Base-by-base conservation (phyloP, 108 stramenopile species). In the Conticribra weissflogii region DNA sequence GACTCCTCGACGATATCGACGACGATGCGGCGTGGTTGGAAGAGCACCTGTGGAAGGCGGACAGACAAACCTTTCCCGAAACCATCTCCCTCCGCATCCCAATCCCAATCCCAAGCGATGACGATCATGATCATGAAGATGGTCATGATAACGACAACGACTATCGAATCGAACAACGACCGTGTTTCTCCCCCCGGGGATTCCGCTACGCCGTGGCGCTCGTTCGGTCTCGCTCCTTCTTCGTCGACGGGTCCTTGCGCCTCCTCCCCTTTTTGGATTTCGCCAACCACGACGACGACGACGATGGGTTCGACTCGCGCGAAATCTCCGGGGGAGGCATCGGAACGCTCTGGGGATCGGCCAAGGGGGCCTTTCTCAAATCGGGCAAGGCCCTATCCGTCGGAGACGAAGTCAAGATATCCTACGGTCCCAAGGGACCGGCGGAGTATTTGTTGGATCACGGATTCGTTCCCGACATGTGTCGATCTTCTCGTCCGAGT, bases 371-470 rank as follows among this genome's bases (percentile, higher is more conserved):
- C 0, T 59, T 87, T 34, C 31, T 93, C 12, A 59, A 75, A 33
- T 82, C 86, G 0, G 66, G 67, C 29, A 65, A 64, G 45, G 34
- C 41, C 5, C 79, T 87, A 34, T 47, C 59, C 15, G 76, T 32
- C 21, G 93, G 93, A 12, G 85, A 91, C 2, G 87, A 94, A 72
- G 78, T 94, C 3, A 81, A 79, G 34, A 80, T 81, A n/a, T 87
- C 84, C 22, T 91, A 96, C 64, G 96, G 96, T 16, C 96, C 96
- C 27, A 97, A 97, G 68, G 85, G 89, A 28, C 92, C 94, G 0
- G 93, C 90, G 1, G 94, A 92, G 16, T 97, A 96, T 58, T 81
- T 97, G 36, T 68, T 95, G 67, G 96, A 97, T 59, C 93, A 97
- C 68, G 96, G 93, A 66, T 97, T 90, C 78, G 80, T 87, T 18